Evolutionary conservation across 345 rosid species (phyloP).

Genomic region (Eucalyptus cloeziana): DNA sequence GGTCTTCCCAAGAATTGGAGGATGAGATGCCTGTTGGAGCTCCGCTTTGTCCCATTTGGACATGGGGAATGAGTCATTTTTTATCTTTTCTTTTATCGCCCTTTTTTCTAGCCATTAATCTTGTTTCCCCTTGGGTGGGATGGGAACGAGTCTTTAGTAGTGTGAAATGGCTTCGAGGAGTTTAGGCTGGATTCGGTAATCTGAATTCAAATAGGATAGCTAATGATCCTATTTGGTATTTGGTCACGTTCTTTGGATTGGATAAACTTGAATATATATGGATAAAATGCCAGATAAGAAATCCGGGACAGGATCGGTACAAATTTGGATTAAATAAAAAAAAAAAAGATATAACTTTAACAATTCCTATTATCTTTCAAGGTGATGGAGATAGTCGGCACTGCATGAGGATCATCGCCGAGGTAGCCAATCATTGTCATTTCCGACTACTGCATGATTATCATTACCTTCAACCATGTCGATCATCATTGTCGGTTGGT

Average conservation of each 20-base stretch:
- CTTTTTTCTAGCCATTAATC: background rate
- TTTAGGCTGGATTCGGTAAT: background rate
- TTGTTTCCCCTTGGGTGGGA: background rate
- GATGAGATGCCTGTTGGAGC: background rate
- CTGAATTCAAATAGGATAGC: too few relatives aligned
- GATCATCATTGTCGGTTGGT: rapidly evolving
- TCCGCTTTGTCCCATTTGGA: background rate
- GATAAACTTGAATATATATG: background rate
- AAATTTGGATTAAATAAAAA: too few relatives aligned
- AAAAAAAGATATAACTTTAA: too few relatives aligned
- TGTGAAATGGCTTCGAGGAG: background rate
- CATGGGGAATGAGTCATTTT: background rate
- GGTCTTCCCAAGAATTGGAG: background rate
- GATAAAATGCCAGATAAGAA: too few relatives aligned
- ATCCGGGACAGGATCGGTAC: rapidly evolving
- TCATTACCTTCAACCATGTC: too few relatives aligned
- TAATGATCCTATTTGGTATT: background rate
- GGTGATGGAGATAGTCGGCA: too few relatives aligned
- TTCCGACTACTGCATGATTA: rapidly evolving
- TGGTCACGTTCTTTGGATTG: background rate
- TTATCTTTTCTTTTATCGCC: background rate
- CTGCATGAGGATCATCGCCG: rapidly evolving
- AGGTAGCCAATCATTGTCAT: background rate
- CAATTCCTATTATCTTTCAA: too few relatives aligned
- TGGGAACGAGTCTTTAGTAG: background rate